phyloP scores from a whole-genome alignment of 495 filamentous ascomycete species.

The Xylaria longipes region DNA sequence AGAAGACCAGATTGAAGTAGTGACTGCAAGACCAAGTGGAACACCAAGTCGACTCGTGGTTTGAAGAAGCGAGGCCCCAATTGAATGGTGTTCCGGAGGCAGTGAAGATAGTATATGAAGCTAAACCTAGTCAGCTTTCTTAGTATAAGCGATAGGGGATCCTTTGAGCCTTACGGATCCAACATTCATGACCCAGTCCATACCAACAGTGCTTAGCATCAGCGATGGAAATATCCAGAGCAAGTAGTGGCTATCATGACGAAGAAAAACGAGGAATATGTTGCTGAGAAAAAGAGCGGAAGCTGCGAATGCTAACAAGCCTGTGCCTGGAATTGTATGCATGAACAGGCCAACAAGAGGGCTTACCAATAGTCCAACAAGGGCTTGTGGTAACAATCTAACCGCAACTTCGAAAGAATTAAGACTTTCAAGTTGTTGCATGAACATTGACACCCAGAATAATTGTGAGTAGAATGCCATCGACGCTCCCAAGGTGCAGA shows the following conservation, averaged over 20 bases:
- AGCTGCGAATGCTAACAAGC: constrained; percentile 38
- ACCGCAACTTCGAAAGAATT: constrained; percentile 42
- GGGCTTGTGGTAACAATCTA: constrained; percentile 43
- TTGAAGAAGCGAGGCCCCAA: constrained; percentile 46
- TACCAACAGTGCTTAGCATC: constrained; percentile 45
- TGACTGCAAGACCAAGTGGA: constrained; percentile 45
- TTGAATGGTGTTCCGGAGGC: constrained; percentile 42
- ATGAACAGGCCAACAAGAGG: constrained; percentile 44
- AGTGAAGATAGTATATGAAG: constrained; percentile 38
- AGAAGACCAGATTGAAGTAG: constrained; percentile 44
- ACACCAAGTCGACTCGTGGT: constrained; percentile 44
- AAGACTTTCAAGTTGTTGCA: constrained; percentile 44
- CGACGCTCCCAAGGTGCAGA: constrained; percentile 39
- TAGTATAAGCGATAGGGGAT: neutral
- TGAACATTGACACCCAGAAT: constrained; percentile 49
- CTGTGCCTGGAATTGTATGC: constrained; percentile 40
- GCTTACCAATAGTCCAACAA: constrained; percentile 44
- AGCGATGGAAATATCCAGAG: constrained; percentile 44
- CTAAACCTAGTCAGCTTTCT: constrained; percentile 28
- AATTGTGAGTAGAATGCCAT: constrained; percentile 50
- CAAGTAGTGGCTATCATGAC: constrained; percentile 43
- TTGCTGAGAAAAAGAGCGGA: constrained; percentile 40
- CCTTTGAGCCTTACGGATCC: constrained; percentile 38
- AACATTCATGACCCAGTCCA: constrained; percentile 50
- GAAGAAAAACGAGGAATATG: constrained; percentile 43